Evolutionary conservation across 2,329 filamentous ascomycete genomes (phyloP).

Genomic region (Venturia effusa): DNA sequence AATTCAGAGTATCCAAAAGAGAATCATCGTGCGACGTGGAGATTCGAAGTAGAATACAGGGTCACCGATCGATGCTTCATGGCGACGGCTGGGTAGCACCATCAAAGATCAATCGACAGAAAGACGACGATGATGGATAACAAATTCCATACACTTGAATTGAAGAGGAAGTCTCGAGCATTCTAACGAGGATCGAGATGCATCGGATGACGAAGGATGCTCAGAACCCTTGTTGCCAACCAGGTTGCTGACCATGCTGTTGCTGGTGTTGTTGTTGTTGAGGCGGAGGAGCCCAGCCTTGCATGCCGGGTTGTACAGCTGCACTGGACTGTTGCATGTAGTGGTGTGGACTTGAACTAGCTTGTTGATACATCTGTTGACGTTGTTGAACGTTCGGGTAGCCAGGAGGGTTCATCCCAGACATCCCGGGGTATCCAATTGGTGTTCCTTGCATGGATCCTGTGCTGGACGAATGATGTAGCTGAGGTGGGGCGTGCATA

Average conservation of each 20-base stretch:
- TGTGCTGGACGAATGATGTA: slow-evolving; percentile 33
- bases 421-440: slow-evolving; percentile 36
- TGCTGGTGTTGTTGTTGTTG: slow-evolving; percentile 25
- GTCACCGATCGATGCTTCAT: background rate
- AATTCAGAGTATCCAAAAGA: background rate
- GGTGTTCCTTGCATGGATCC: slow-evolving; percentile 30
- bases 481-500: slow-evolving; percentile 38
- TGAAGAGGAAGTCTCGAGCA: background rate
- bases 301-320: slow-evolving; percentile 40
- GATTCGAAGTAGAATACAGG: background rate
- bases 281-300: slow-evolving; percentile 36
- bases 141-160: background rate
- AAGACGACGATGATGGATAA: background rate
- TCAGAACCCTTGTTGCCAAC: slow-evolving; percentile 22
- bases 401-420: slow-evolving; percentile 30
- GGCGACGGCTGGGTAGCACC: background rate
- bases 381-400: slow-evolving; percentile 35
- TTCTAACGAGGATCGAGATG: background rate
- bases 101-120: background rate
- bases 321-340: slow-evolving; percentile 33
- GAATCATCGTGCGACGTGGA: background rate
- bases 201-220: background rate
- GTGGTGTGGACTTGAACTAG: slow-evolving; percentile 33
- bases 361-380: slow-evolving; percentile 35
- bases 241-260: slow-evolving; percentile 32